phyloP scores from a whole-genome alignment of 352 stramenopile genomes.

The Thalassiosira mediterranea region DNA sequence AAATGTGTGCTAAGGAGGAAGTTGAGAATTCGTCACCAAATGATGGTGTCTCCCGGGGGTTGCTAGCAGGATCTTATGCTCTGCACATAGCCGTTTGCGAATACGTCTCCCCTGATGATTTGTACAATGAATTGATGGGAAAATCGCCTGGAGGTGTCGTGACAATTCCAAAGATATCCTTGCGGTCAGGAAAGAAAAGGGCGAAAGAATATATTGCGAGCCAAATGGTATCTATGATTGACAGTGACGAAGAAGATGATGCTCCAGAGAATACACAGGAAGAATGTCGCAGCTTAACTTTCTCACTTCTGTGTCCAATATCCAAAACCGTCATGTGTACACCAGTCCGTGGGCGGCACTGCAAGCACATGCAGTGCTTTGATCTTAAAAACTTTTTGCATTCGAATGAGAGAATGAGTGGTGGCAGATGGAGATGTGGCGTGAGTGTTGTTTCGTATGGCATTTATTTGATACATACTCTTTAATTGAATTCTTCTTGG shows the following conservation, averaged over 20 bases:
- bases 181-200: conserved; percentile 3
- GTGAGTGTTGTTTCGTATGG: too few relatives aligned
- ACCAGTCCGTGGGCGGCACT: background rate
- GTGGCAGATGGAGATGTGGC: conserved; percentile 1
- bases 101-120: background rate
- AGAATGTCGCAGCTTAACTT: background rate
- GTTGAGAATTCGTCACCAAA: too few relatives aligned
- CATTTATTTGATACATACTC: too few relatives aligned
- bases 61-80: background rate
- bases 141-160: background rate
- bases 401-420: background rate
- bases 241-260: background rate
- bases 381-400: conserved; percentile 5
- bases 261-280: background rate
- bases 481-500: too few relatives aligned
- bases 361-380: conserved; percentile 7
- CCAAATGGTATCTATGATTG: background rate
- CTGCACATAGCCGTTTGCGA: background rate
- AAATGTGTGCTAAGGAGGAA: background rate
- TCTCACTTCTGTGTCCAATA: background rate
- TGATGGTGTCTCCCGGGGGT: background rate
- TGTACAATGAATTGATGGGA: conserved; percentile 3
- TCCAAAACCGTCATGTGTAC: background rate
- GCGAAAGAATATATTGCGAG: conserved; percentile 7
- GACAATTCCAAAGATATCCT: conserved; percentile 1